Evolutionary conservation across 2,329 filamentous ascomycete genomes (phyloP), one percentile per base, ranked within the genome.

Genomic region (Monilinia polystroma): DNA sequence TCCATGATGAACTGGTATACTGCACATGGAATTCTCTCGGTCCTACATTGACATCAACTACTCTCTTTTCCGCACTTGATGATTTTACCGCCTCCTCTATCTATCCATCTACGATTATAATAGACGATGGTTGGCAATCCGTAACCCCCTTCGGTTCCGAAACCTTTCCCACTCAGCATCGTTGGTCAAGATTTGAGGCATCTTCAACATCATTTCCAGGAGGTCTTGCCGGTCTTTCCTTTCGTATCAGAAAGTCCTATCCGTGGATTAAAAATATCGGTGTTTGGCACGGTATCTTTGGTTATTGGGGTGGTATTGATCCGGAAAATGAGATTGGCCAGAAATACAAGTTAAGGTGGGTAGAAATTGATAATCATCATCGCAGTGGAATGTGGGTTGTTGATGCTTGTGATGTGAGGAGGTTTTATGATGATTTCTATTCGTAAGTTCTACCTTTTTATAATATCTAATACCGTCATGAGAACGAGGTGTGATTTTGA

Each of bases 81-180:
- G 64, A 35, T 23, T 66, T 70, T 5, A 53, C 35, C 2, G 26
- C n/a, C 23, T 56, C 67, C 10, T 57, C 51, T 2, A 67, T 70
- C 18, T 57, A 52, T n/a, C 68, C 68, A 45, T 66, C 69, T 32
- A 70, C 69, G 32, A 29, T 68, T 3, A 67, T 70, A n/a, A 70
- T 70, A 32, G 69, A 70, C 29, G 68, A 70, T 20, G 69, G 69
- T 8, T 70, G 69, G 69, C 69, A 70, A 38, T 68, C 68, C 6
- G 63, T 68, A 35, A 64, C 59, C 4, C 18, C 52, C 3, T 56
- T 58, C 35, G 68, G 69, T 3, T 32, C 59, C 7, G 56, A 63
- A 59, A 23, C 32, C 3, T 65, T 57, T 18, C 45, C 53, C 11
- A 41, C n/a, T 16, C 41, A 59, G 26, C 26, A 54, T 29, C 55